Evolutionary conservation across 179 eudicot genomes (phyloP), one percentile per base, ranked within the genome.

Genomic region (Heliamphora pulchella): DNA sequence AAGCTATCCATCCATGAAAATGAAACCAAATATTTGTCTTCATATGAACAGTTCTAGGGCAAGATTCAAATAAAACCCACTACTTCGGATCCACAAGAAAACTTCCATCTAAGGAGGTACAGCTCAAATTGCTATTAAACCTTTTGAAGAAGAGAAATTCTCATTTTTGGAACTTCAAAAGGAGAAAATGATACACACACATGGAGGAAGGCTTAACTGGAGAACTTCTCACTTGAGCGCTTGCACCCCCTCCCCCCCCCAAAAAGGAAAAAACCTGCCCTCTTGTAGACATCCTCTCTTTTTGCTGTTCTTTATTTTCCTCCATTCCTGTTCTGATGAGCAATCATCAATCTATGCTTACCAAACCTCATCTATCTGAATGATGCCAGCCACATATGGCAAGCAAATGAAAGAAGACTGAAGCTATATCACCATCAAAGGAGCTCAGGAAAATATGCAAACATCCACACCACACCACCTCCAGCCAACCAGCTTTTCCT

Each of bases 401-500:
- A 77, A 74, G 73, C 59, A 59, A 81, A 74, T 47, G 66, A 31
- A 78, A 57, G 69, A 61, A 81, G 81, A 64, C 82, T 41, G 81
- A 74, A 79, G 68, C 44, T 69, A 71, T 58, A 63, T 53, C 61
- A 58, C 78, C 57, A 53, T 43, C 58, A 78, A 71, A 63, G 78
- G 77, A 58, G 63, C 74, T 39, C 74, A 79, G 54, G 73, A 70
- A 51, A 67, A 48, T 78, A 65, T 78, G 77, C 82, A 85, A 31
- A 75, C 8, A 65, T 55, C 74, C 79, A 80, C 8, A 50, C 47
- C 75, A 76, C 71, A 82, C 84, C 86, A 87, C 77, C 81, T 79
- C 85, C 85, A 78, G 76, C 75, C 75, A 87, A 83, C 85, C 79
- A 55, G 85, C 87, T 39, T 65, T 51, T 72, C 44, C 83, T 61